Percentiles rank a stretch among this genome's conserved stretches.
phyloP scores from a whole-genome alignment of 1,284 basidiomycete genomes.

The Thecaphora thlaspeos region DNA sequence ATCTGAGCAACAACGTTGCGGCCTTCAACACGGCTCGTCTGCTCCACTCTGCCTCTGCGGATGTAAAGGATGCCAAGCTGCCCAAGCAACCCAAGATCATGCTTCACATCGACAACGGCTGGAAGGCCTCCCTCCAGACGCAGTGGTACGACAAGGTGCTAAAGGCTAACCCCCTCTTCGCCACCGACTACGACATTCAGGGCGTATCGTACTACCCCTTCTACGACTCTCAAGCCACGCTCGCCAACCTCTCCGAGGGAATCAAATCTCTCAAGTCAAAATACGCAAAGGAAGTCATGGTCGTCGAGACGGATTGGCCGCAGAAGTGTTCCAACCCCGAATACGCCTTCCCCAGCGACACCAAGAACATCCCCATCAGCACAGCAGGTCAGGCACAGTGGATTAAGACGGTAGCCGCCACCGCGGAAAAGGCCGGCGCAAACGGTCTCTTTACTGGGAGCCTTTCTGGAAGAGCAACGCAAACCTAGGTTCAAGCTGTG shows the following conservation, averaged over 20 bases:
- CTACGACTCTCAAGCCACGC: not conserved
- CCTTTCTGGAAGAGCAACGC: slow-evolving; percentile 1
- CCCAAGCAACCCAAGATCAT: not conserved
- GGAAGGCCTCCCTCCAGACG: not conserved
- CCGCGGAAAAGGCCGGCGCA: not conserved
- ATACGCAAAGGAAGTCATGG: slow-evolving; percentile 3
- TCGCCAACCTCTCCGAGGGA: not conserved
- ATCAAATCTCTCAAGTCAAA: not conserved
- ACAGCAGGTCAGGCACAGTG: slow-evolving; percentile 1
- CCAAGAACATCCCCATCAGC: slow-evolving; percentile 1
- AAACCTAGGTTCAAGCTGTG: not conserved
- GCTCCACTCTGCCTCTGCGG: slow-evolving; percentile 3
- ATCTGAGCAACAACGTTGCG: not conserved
- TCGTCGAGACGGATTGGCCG: slow-evolving; percentile 6
- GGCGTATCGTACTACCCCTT: slow-evolving; percentile 3
- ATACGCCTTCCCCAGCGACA: slow-evolving; percentile 1
- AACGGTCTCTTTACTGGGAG: slow-evolving; percentile 3
- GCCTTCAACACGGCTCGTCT: not conserved
- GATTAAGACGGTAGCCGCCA: slow-evolving; percentile 1
- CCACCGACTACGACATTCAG: not conserved
- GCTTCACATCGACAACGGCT: slow-evolving; percentile 4
- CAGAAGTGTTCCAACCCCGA: not conserved
- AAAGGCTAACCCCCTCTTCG: not conserved
- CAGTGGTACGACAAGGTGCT: slow-evolving; percentile 1
- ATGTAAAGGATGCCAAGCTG: not conserved